Percentiles rank a stretch among this genome's conserved stretches.
Conservation (phyloP, 2,329 filamentous ascomycete species). For the Elsinoe batatas region DNA sequence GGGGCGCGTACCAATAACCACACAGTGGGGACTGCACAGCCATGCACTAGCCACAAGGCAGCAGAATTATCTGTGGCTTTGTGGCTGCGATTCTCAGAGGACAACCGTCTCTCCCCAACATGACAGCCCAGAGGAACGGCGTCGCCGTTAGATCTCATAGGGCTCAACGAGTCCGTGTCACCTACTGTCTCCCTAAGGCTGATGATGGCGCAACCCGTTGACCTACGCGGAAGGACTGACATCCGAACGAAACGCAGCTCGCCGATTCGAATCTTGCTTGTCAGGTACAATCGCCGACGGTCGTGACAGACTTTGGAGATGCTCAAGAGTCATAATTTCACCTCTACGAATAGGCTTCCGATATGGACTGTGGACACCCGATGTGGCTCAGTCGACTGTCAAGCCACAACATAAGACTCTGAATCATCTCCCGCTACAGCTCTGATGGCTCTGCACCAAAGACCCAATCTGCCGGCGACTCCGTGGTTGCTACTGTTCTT, state of each 20-base stretch:
- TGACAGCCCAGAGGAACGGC: not conserved
- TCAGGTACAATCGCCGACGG: not conserved
- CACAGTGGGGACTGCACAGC: not conserved
- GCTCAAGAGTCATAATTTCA: not conserved
- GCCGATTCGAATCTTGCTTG: no score
- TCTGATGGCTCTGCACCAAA: constrained; percentile 3
- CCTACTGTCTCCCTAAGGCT: not conserved
- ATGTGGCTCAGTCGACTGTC: constrained; percentile 3
- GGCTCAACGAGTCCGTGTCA: not conserved
- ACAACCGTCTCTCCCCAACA: not conserved
- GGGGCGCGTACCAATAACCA: not conserved
- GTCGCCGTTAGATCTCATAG: not conserved
- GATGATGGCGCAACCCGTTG: not conserved
- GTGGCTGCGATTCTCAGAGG: not conserved
- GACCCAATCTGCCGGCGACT: constrained; percentile 3
- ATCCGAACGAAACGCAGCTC: not conserved
- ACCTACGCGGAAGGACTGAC: not conserved
- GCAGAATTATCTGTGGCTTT: not conserved
- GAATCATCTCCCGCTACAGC: constrained; percentile 7
- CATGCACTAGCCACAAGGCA: constrained; percentile 10
- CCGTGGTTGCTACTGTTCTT: not conserved
- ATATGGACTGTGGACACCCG: not conserved
- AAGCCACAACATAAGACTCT: not conserved
- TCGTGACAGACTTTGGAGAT: not conserved
- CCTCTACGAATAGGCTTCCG: not conserved